These are phyloP conservation scores for Cercospora zeae-maydis DNA, from an alignment of 2,329 filamentous ascomycete species.

Conservation along the genomic window DNA sequence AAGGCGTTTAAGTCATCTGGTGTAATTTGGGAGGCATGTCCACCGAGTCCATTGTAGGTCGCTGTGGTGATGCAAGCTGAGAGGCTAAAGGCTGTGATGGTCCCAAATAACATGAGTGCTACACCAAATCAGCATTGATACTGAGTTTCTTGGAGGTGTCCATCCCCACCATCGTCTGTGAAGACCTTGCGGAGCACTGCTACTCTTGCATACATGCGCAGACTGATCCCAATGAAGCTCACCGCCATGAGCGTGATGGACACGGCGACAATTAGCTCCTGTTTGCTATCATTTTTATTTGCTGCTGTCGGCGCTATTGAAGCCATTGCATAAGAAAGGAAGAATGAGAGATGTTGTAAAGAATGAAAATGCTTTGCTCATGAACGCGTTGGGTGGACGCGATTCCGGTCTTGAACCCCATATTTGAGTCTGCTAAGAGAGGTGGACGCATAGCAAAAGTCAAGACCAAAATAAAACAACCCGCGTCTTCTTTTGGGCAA, in stretches of 20 bases:
- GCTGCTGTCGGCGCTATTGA: background rate
- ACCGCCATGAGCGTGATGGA: constrained; percentile 16
- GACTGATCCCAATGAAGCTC: constrained; percentile 10
- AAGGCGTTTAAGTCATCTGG: background rate
- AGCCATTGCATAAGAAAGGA: background rate
- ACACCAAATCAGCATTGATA: background rate
- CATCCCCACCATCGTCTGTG: constrained; percentile 18
- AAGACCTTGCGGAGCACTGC: constrained; percentile 18
- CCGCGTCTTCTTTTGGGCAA: background rate
- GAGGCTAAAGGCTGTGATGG: constrained; percentile 15
- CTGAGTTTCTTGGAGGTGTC: background rate
- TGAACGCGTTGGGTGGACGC: background rate
- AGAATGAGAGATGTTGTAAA: background rate
- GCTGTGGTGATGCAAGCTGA: constrained; percentile 11
- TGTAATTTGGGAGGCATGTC: constrained; percentile 3
- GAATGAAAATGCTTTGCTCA: background rate
- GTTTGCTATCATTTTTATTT: constrained; percentile 8
- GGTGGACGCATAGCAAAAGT: background rate
- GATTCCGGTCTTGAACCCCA: background rate
- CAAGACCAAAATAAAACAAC: background rate
- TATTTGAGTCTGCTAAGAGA: background rate
- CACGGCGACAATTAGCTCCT: constrained; percentile 17
- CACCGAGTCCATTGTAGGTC: constrained; percentile 18
- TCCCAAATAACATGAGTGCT: constrained; percentile 17
- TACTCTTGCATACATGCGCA: constrained; percentile 16